A percentile compares a stretch with the other conserved stretches of the same genome.
These are phyloP conservation scores for Schizochytrium sp. DNA, from an alignment of 108 stramenopile species.

Conservation along the genomic window DNA sequence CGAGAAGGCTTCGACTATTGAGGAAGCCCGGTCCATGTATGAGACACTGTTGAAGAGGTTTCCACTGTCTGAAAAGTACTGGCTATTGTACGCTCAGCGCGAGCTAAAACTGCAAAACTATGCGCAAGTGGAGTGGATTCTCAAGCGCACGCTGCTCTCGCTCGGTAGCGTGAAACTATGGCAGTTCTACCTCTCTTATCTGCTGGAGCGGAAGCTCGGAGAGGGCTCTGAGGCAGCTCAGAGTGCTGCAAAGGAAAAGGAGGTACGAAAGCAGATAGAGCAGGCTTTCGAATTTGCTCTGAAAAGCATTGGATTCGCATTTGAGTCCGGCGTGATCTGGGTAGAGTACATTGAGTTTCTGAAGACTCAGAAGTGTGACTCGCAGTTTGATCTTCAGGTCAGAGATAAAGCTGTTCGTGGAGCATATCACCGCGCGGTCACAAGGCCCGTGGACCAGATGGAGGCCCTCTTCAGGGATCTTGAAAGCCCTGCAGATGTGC, in stretches of 20 bases:
- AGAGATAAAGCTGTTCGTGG: conserved; percentile 16
- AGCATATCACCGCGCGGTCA: conserved; percentile 38
- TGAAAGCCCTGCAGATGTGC: conserved; percentile 8
- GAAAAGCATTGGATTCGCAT: conserved; percentile 19
- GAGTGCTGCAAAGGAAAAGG: neutral
- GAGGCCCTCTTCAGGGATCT: conserved; percentile 46
- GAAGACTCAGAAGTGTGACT: conserved; percentile 28
- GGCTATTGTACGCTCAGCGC: neutral
- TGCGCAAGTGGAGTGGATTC: conserved; percentile 57
- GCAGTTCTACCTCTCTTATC: conserved; percentile 34
- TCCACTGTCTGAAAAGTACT: conserved; percentile 24
- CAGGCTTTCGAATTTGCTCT: conserved; percentile 32
- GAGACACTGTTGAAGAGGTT: conserved; percentile 55
- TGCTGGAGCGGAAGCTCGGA: neutral
- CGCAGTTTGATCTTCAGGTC: conserved; percentile 18
- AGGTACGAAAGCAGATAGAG: neutral
- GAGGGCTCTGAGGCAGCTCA: neutral
- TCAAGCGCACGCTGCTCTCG: conserved; percentile 45
- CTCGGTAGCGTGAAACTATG: conserved; percentile 51
- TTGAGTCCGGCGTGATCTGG: conserved; percentile 53
- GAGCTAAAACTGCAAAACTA: conserved; percentile 32
- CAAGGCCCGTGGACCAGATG: conserved; percentile 12
- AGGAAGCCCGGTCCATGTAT: conserved; percentile 35
- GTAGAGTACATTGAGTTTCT: conserved; percentile 33
- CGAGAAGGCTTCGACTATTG: neutral